Evolutionary conservation across 495 filamentous ascomycete species (phyloP), one percentile per base, ranked within the genome.

Genomic region (Ramalina peruviana): DNA sequence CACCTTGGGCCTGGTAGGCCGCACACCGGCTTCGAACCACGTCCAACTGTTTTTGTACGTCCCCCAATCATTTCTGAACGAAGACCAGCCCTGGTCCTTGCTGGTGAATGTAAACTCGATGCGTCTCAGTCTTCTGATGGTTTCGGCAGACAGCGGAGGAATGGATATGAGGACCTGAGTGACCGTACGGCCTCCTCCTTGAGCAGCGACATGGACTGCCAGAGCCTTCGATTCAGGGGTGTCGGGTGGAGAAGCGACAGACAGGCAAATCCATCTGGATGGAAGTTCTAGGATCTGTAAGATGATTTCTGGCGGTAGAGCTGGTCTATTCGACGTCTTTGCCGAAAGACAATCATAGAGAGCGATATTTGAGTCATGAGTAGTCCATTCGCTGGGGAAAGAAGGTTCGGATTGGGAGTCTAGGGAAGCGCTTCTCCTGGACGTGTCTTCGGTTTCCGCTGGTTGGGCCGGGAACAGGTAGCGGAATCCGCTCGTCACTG

Each of bases 21-120:
- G 74, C 21, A 73, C 49, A 1, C 80, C 79, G 4, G 68, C 73
- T 40, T 85, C 82, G 55, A 86, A 86, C 83, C 83, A 88, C 0
- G 82, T 85, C 60, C 64, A 83, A 0, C 80, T 81, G 13, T 57
- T 63, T 4, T 63, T 49, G 55, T 76, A 85, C n/a, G 71, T 75
- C 38, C 72, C 62, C 5, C 64, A 58, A 30, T 66, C 53, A 6
- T 9, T 13, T 13, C 39, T 6, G 1, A 62, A 55, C 4, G 67
- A 63, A 39, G 71, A 71, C 66, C 68, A 81, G 3, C 83, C 85
- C 57, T 89, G 85, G 54, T 88, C 85, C 42, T 72, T 71, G 42
- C 76, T 79, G 3, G 61, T 60, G 43, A 84, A 74, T 1, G 67
- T 76, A 51, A 88, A 88, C 4, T 82, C 66, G n/a, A 90, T 61